Evolutionary conservation across 768 basidiomycete genomes (phyloP).

Genomic region (Amanita molliuscula): DNA sequence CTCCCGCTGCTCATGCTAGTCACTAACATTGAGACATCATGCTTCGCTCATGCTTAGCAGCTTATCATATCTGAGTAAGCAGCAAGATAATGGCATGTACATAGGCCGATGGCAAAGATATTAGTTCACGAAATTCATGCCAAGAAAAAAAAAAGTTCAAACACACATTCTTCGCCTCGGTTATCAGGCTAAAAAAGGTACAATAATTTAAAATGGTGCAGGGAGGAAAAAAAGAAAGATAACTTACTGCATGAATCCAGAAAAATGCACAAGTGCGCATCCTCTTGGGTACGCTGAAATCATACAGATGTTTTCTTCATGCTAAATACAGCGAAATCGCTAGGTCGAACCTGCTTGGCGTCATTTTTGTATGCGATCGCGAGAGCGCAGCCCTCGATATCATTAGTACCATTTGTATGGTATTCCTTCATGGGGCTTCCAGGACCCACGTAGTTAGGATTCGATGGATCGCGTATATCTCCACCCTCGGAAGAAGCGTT

Average conservation of each 20-base stretch:
- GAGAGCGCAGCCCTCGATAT: constrained; percentile 54
- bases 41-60: too few species aligned
- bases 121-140: not conserved
- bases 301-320: constrained; percentile 72
- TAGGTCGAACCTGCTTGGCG: constrained; percentile 43
- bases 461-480: constrained; percentile 34
- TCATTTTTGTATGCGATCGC: constrained; percentile 69
- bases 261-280: constrained; percentile 72
- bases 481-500: constrained; percentile 46
- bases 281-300: constrained; percentile 52
- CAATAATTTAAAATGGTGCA: not conserved
- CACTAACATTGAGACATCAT: too few species aligned
- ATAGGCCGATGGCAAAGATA: too few species aligned
- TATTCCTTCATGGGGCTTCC: constrained; percentile 29
- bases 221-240: not conserved
- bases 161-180: constrained; percentile 48
- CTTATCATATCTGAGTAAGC: too few species aligned
- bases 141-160: not conserved
- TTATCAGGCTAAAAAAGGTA: constrained; percentile 25
- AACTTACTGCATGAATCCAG: constrained; percentile 54
- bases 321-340: constrained; percentile 65
- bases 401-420: constrained; percentile 45
- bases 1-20: too few species aligned
- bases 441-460: constrained; percentile 45
- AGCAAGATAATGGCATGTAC: too few species aligned